A percentile compares a stretch with the other conserved stretches of the same genome.
These are phyloP conservation scores for Fistulinella prunicolor DNA, from an alignment of 768 basidiomycete genomes.

Conservation along the genomic window DNA sequence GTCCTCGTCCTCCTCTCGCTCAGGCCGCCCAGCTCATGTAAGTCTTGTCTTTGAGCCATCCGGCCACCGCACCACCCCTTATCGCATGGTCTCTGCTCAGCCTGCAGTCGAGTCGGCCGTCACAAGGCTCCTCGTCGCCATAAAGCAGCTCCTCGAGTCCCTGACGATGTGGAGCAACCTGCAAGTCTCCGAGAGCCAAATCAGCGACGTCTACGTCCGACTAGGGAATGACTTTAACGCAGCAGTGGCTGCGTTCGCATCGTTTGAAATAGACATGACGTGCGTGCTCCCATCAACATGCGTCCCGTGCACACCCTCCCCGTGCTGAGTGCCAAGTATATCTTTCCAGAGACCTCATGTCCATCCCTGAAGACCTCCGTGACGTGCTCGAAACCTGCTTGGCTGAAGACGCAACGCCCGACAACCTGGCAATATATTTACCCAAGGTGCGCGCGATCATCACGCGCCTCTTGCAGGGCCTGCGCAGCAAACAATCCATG, in stretches of 20 bases:
- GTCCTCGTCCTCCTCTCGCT: conserved; percentile 23
- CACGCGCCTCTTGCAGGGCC: conserved; percentile 85
- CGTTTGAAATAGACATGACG: conserved; percentile 88
- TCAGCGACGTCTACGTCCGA: conserved; percentile 96
- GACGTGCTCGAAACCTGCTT: conserved; percentile 86
- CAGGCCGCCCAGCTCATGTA: conserved; percentile 25
- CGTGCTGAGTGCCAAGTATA: conserved; percentile 15
- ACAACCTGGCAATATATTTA: conserved; percentile 85
- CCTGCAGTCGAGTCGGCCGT: conserved; percentile 89
- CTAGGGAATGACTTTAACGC: conserved; percentile 97
- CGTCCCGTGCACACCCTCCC: conserved; percentile 4
- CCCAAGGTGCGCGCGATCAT: conserved; percentile 92
- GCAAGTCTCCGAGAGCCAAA: conserved; percentile 69
- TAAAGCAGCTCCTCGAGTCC: conserved; percentile 90
- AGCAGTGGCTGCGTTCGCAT: conserved; percentile 84
- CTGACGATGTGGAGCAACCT: conserved; percentile 81
- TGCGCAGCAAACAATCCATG: conserved; percentile 87
- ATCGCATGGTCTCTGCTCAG: conserved; percentile 33
- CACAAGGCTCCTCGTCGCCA: conserved; percentile 88
- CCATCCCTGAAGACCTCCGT: conserved; percentile 87
- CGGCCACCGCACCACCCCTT: neutral
- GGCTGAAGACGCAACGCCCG: conserved; percentile 81
- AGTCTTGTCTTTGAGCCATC: conserved; percentile 7
- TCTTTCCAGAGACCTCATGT: conserved; percentile 69
- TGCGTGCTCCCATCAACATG: conserved; percentile 48